A percentile compares a stretch with the other conserved stretches of the same genome.
Evolutionary conservation across 1,139 yeast genomes (phyloP).

Genomic region (Zygosaccharomyces pseudobailii): DNA sequence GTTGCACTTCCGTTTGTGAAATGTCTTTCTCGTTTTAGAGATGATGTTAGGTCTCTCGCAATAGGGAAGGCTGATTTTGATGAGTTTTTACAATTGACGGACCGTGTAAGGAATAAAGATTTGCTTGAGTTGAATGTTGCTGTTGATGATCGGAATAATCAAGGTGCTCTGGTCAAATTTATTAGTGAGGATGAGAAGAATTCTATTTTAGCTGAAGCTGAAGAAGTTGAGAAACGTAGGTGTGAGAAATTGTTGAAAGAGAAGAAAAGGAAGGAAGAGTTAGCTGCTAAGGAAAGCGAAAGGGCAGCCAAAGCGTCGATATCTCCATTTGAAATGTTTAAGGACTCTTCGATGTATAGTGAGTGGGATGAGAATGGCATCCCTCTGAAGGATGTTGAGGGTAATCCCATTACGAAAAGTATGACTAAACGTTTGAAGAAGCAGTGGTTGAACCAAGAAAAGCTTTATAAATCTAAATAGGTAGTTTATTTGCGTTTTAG

Average conservation of each 20-base stretch:
- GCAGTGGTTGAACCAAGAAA: slow-evolving; percentile 73
- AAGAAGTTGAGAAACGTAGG: slow-evolving; percentile 51
- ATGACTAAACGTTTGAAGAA: slow-evolving; percentile 75
- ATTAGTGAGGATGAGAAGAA: slow-evolving; percentile 63
- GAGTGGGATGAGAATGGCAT: slow-evolving; percentile 85
- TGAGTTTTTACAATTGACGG: slow-evolving; percentile 57
- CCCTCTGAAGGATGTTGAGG: slow-evolving; percentile 71
- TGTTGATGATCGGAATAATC: slow-evolving; percentile 81
- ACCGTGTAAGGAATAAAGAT: slow-evolving; percentile 55
- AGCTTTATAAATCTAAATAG: slow-evolving; percentile 54
- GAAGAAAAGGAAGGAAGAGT: slow-evolving; percentile 39
- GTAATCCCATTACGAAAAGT: slow-evolving; percentile 87
- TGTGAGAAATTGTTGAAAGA: slow-evolving; percentile 46
- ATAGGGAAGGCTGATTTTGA: slow-evolving; percentile 53
- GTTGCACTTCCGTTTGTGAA: slow-evolving; percentile 73
- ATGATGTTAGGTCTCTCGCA: slow-evolving; percentile 67
- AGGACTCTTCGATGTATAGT: slow-evolving; percentile 46
- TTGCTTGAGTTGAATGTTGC: slow-evolving; percentile 73
- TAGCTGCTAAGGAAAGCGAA: slow-evolving; percentile 60
- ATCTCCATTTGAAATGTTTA: slow-evolving; percentile 70
- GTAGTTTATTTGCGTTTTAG: not conserved
- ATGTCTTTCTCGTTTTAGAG: slow-evolving; percentile 74
- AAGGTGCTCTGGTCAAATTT: slow-evolving; percentile 69
- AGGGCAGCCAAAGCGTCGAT: slow-evolving; percentile 64
- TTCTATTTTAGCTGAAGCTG: slow-evolving; percentile 55